Evolutionary conservation across 1,284 basidiomycete genomes (phyloP), one percentile per base, ranked within the genome.

Genomic region (Inonotus obliquus): DNA sequence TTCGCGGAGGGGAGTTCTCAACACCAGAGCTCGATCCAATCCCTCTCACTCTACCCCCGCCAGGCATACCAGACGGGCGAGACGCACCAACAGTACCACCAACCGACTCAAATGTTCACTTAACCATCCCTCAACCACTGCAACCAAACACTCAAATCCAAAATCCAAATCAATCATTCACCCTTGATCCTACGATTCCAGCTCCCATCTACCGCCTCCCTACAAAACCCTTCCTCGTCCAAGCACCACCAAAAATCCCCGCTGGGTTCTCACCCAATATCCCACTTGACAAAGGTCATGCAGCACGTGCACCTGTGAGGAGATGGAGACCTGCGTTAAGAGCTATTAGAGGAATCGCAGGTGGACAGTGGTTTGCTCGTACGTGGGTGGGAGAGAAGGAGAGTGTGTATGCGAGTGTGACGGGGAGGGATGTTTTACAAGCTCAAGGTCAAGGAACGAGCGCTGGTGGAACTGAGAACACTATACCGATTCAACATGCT

Each of bases 361-460:
- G 89, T 13, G 89, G 89, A 1, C 81, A 89, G 29, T 91, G 89
- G 89, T 86, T 91, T 67, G 74, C 83, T 7, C 80, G 80, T 29
- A 76, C 86, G 13, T 91, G 88, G 89, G 86, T 88, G 13, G 89
- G 88, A n/a, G 85, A 85, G 63, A 90, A 89, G 71, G 86, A 89
- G 48, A 89, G 87, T 13, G 81, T 86, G 62, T 84, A 80, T 60
- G 80, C 76, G 1, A 60, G 65, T 2, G 71, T 71, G 0, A 65
- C 65, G 14, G 66, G 71, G 2, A 59, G 79, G 4, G 66, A 69
- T 21, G 19, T 44, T n/a, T 21, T 44, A n/a, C 32, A 32, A 9
- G 32, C 9, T 9, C 32, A 32, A 32, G 32, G 32, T 9, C 32
- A 32, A 32, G 32, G 32, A 4, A 32, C 32, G 9, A 21, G 17